Evolutionary conservation across 2,329 filamentous ascomycete genomes (phyloP), one percentile per base, ranked within the genome.

Genomic region (Cercospora sp.): DNA sequence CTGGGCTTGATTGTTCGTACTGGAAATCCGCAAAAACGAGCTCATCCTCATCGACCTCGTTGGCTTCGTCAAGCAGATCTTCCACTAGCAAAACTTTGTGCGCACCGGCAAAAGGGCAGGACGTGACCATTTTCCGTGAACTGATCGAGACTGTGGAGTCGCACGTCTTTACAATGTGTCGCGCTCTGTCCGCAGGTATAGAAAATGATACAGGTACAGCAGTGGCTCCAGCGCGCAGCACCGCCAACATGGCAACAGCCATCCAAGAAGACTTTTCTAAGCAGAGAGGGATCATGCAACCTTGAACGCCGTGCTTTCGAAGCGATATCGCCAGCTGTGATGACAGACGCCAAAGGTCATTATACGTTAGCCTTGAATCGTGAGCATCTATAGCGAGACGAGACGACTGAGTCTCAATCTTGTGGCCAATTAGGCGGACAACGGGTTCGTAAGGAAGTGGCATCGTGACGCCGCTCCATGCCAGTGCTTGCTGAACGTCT

Each of bases 191-290:
- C 12, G 26, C 20, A 16, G 53, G 18, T 31, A 58, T 31, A 20
- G 53, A 31, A n/a, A 28, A 30, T 13, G 53, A 58, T 4, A 58
- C 26, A 5, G 53, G 53, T 13, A 58, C 53, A 30, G 53, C 53
- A 30, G 26, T 58, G 6, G 62, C 74, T 59, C 76, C 76, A n/a
- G 72, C 75, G 66, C 77, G 77, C 70, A 78, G 72, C 7, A 69
- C 66, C 36, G 69, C 75, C 60, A 73, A 63, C 45, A 75, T 69
- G 18, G 67, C 73, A 18, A 77, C 72, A 30, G 68, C 65, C 31
- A 68, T 69, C 71, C 71, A 75, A 55, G 53, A 64, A 10, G 73
- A 75, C 60, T 77, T 77, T 64, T 76, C 75, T 55, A 76, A 73
- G 59, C 67, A 72, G 8, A 75, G 45, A 5, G 74, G 70, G 1